These are phyloP conservation scores for Cantharellus cinnabarinus DNA, from an alignment of 768 basidiomycete genomes.

Conservation along the genomic window DNA sequence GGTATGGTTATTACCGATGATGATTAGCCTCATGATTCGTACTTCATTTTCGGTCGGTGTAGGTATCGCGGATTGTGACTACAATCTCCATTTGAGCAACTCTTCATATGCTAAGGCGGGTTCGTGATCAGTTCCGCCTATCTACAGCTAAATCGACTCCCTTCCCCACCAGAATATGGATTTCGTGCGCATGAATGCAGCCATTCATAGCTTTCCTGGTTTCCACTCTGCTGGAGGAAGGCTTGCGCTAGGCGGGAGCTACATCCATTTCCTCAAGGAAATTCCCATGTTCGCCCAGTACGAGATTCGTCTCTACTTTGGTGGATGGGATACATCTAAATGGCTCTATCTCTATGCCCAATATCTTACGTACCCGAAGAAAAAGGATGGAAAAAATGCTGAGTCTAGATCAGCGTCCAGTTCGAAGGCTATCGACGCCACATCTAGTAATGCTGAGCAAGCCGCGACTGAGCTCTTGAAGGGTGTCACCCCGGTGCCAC, in stretches of 20 bases:
- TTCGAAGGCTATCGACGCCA: background rate
- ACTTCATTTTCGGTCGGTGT: background rate
- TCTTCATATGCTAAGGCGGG: slow-evolving; percentile 56
- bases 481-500: background rate
- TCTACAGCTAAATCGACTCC: background rate
- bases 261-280: slow-evolving; percentile 49
- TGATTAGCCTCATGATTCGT: background rate
- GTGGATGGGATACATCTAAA: slow-evolving; percentile 35
- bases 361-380: slow-evolving; percentile 36
- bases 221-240: background rate
- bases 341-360: slow-evolving; percentile 45
- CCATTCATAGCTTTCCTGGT: background rate
- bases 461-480: background rate
- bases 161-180: background rate
- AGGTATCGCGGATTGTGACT: slow-evolving; percentile 54
- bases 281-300: slow-evolving; percentile 42
- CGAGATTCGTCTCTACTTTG: slow-evolving; percentile 37
- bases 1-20: slow-evolving; percentile 23
- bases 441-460: background rate
- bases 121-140: background rate
- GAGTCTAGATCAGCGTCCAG: background rate
- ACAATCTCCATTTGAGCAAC: slow-evolving; percentile 58
- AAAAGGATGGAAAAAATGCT: slow-evolving; percentile 12
- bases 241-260: slow-evolving; percentile 23
- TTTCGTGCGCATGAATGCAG: background rate